phyloP scores from a whole-genome alignment of 1,284 basidiomycete genomes.

The Rhodofomes roseus region DNA sequence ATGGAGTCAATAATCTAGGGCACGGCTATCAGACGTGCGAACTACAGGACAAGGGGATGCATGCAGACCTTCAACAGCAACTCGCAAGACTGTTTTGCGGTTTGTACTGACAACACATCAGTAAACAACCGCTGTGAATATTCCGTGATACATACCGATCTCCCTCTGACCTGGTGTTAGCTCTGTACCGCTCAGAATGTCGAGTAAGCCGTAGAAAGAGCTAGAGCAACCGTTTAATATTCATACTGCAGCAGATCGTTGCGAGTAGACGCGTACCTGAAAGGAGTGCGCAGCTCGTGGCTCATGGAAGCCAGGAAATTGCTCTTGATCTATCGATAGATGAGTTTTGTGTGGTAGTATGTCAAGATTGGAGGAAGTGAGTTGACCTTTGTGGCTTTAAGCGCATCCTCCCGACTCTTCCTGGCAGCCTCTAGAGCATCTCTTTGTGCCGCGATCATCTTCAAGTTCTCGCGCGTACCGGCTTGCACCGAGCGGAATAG shows the following conservation, averaged over 20 bases:
- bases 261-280: constrained; percentile 41
- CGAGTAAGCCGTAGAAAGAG: constrained; percentile 69
- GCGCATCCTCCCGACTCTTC: constrained; percentile 63
- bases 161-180: constrained; percentile 63
- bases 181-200: constrained; percentile 64
- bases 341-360: too few species aligned
- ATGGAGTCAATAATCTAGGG: constrained; percentile 70
- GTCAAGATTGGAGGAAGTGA: constrained; percentile 6
- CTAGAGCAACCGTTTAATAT: constrained; percentile 28
- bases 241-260: too few species aligned
- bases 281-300: constrained; percentile 68
- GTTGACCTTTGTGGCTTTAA: constrained; percentile 66
- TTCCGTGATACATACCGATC: constrained; percentile 45
- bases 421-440: constrained; percentile 65
- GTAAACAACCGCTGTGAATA: background rate
- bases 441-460: constrained; percentile 67
- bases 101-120: constrained; percentile 46
- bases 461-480: constrained; percentile 65
- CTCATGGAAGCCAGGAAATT: constrained; percentile 76
- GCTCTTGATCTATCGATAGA: constrained; percentile 69
- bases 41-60: background rate
- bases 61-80: constrained; percentile 54
- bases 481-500: constrained; percentile 68
- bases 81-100: constrained; percentile 72
- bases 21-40: background rate